Evolutionary conservation across 805 yeast species (phyloP).

Genomic region (Candida saitoana): DNA sequence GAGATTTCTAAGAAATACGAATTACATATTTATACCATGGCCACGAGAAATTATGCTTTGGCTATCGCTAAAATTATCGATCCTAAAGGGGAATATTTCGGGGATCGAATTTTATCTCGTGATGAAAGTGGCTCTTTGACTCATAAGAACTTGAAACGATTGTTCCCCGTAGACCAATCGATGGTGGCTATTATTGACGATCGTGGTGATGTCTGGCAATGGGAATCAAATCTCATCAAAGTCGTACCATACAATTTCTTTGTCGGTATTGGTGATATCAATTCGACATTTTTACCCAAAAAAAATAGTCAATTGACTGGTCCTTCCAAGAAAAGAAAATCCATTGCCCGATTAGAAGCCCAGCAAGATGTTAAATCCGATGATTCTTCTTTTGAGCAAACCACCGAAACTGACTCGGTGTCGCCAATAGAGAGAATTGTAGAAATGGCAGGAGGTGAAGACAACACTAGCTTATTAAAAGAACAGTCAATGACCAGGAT

Average conservation of each 20-base stretch:
- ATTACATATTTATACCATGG: constrained; percentile 96
- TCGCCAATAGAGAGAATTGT: constrained; percentile 49
- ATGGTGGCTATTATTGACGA: constrained; percentile 97
- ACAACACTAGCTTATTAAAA: constrained; percentile 43
- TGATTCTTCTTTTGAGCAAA: constrained; percentile 5
- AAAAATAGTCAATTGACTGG: constrained; percentile 56
- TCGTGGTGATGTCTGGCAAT: constrained; percentile 98
- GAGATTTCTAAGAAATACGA: constrained; percentile 67
- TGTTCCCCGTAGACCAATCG: constrained; percentile 93
- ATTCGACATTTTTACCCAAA: constrained; percentile 85
- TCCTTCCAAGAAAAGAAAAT: constrained; percentile 58
- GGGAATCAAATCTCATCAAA: constrained; percentile 88
- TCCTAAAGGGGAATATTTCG: constrained; percentile 82
- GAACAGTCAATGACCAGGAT: constrained; percentile 62
- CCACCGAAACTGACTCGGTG: constrained; percentile 10
- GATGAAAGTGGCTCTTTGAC: constrained; percentile 93
- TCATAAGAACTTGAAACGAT: constrained; percentile 78
- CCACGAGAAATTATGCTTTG: constrained; percentile 88
- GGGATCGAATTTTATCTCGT: constrained; percentile 84
- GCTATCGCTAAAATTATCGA: constrained; percentile 88
- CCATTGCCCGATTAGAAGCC: constrained; percentile 55
- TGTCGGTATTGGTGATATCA: constrained; percentile 96
- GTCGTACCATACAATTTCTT: constrained; percentile 95
- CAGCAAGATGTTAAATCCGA: constrained; percentile 9
- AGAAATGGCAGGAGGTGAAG: constrained; percentile 45